Percentiles rank a stretch among this genome's conserved stretches.
Conservation (phyloP, 78 protist species). For the Dictyostelium discoideum region dicty_2.7 NC_007091.3:1767501-1768000, state of each 20-base stretch:
- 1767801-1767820: constrained; percentile 58
- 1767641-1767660: constrained; percentile 17
- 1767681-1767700: constrained; percentile 66
- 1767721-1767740: constrained; percentile 22
- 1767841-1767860: neutral
- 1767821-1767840: constrained; percentile 13
- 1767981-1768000: neutral
- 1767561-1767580: neutral
- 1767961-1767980: constrained; percentile 9
- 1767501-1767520: neutral
- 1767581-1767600: neutral
- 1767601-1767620: constrained; percentile 21
- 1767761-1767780: constrained; percentile 45
- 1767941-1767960: neutral
- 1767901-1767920: no score
- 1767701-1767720: constrained; percentile 66
- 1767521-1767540: neutral
- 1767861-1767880: neutral
- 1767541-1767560: neutral
- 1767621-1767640: neutral
- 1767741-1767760: constrained; percentile 41
- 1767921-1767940: neutral
- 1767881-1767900: no score
- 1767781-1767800: constrained; percentile 45
- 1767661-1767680: constrained; percentile 47